Conservation (phyloP, 2,329 filamentous ascomycete species). For the Berkeleyomyces rouxiae region DNA sequence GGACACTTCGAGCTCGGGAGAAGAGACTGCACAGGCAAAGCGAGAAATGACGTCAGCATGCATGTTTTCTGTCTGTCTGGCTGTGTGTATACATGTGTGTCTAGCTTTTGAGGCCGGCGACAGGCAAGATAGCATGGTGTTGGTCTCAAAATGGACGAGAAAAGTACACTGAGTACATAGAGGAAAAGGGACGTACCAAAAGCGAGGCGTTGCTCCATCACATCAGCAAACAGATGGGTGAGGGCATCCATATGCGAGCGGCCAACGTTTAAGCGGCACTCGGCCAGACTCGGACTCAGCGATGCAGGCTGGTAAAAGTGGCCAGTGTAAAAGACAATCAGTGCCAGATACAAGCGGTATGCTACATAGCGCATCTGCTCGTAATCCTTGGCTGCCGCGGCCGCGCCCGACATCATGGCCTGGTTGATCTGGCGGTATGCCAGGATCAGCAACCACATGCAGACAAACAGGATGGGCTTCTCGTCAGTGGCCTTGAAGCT, state of each 20-base stretch:
- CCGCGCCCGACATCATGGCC: constrained; percentile 13
- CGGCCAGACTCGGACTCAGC: constrained; percentile 13
- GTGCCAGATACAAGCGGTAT: constrained; percentile 14
- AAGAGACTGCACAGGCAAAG: not conserved
- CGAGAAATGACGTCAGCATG: not conserved
- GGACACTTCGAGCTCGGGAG: constrained; percentile 6
- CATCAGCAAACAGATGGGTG: not conserved
- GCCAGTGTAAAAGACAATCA: constrained; percentile 17
- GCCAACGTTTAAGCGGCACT: not conserved
- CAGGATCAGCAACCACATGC: constrained; percentile 33
- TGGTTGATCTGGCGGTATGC: constrained; percentile 28
- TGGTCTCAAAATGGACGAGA: not conserved
- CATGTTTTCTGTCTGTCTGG: not conserved
- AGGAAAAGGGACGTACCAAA: constrained; percentile 2
- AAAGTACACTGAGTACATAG: not conserved
- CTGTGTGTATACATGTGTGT: not conserved
- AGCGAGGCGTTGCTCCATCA: not conserved
- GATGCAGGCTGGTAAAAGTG: constrained; percentile 15
- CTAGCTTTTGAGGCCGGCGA: not conserved
- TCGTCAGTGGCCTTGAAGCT: constrained; percentile 24
- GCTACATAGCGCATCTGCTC: constrained; percentile 1
- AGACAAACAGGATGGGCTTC: constrained; percentile 30
- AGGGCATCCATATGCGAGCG: constrained; percentile 1
- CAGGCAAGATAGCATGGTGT: not conserved
- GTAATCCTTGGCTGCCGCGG: constrained; percentile 17